Conservation (phyloP, 2,329 filamentous ascomycete species). For the Colletotrichum musicola region DNA sequence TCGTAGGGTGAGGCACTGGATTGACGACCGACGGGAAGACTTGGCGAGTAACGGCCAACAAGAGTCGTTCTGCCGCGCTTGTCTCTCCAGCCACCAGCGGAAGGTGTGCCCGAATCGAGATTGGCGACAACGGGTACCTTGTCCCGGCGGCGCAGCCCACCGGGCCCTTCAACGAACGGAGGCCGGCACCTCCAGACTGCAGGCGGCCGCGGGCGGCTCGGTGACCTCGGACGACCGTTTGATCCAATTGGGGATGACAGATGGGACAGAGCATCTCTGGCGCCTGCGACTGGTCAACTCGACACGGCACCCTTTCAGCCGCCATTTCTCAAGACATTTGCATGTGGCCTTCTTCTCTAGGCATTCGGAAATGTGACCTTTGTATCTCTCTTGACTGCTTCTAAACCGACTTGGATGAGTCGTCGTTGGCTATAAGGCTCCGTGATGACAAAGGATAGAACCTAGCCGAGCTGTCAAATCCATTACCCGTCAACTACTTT, state of each 20-base stretch:
- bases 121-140: background rate
- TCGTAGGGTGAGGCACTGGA: background rate
- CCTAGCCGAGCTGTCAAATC: background rate
- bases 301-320: too few species aligned
- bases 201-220: background rate
- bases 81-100: too few species aligned
- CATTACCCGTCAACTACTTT: background rate
- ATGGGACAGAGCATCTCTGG: background rate
- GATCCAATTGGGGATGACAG: background rate
- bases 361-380: too few species aligned
- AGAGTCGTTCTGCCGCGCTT: too few species aligned
- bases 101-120: background rate
- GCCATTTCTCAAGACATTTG: too few species aligned
- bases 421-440: background rate
- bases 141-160: background rate
- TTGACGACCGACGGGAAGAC: background rate
- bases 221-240: background rate
- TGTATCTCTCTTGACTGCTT: too few species aligned
- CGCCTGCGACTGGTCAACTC: too few species aligned
- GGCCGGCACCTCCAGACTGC: background rate
- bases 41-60: too few species aligned
- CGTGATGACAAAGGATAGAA: background rate
- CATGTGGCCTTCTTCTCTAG: too few species aligned
- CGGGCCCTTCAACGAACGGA: background rate
- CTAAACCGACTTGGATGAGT: background rate